These are phyloP conservation scores for Xylaria curta DNA, from an alignment of 495 filamentous ascomycete genomes.

Conservation along the genomic window DNA sequence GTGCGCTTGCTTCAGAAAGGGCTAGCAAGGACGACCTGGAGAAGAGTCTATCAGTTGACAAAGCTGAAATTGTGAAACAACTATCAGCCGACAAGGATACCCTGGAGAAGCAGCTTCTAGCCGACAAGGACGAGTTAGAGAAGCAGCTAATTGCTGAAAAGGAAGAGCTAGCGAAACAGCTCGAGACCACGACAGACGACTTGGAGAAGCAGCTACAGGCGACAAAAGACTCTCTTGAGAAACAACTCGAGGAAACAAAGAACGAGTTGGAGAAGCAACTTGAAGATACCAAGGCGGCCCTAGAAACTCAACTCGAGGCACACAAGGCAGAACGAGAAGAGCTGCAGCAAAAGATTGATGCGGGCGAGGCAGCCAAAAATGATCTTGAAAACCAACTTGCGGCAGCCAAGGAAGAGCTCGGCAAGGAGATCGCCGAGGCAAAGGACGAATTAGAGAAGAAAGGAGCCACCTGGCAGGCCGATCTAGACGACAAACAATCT, in stretches of 20 bases:
- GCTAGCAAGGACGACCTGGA: conserved; percentile 16
- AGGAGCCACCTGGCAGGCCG: conserved; percentile 29
- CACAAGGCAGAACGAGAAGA: conserved; percentile 21
- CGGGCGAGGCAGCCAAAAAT: conserved; percentile 24
- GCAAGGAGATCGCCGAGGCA: conserved; percentile 28
- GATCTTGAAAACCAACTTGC: conserved; percentile 44
- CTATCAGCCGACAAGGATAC: conserved; percentile 11
- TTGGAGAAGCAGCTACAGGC: conserved; percentile 6
- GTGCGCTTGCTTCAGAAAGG: conserved; percentile 31
- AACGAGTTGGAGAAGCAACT: conserved; percentile 25
- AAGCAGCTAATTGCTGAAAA: conserved; percentile 13
- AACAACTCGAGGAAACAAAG: conserved; percentile 13
- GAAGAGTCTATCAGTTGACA: conserved; percentile 5
- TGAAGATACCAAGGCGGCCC: conserved; percentile 29
- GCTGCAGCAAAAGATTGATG: conserved; percentile 25
- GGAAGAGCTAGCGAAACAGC: conserved; percentile 44
- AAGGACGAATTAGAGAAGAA: conserved; percentile 33
- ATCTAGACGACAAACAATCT: conserved; percentile 36
- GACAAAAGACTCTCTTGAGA: not conserved
- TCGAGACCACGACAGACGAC: conserved; percentile 37
- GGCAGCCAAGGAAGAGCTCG: conserved; percentile 31
- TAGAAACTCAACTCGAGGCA: conserved; percentile 28
- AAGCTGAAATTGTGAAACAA: not conserved
- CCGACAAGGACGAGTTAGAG: conserved; percentile 1
- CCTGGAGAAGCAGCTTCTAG: conserved; percentile 14